These are phyloP conservation scores for Candida rishiriensis DNA, from an alignment of 805 yeast genomes.

Conservation along the genomic window DNA sequence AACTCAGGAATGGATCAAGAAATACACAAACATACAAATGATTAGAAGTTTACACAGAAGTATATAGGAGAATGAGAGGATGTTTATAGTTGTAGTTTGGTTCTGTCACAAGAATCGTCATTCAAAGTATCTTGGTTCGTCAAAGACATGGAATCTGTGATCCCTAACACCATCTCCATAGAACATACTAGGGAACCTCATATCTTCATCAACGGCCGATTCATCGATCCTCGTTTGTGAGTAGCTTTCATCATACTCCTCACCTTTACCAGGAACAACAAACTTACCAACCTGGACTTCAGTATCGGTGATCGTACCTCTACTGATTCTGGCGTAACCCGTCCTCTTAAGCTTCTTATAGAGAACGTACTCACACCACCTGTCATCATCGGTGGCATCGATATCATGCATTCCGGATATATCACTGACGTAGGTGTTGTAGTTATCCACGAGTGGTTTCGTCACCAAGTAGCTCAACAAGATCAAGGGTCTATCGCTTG, in stretches of 20 bases:
- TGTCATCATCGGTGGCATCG: slow-evolving; percentile 89
- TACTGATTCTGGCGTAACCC: slow-evolving; percentile 90
- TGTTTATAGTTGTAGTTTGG: background rate
- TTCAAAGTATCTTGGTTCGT: slow-evolving; percentile 80
- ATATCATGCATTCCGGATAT: slow-evolving; percentile 87
- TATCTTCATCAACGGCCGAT: slow-evolving; percentile 49
- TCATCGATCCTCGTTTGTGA: slow-evolving; percentile 48
- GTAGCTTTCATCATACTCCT: slow-evolving; percentile 20
- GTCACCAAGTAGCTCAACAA: slow-evolving; percentile 89
- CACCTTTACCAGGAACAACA: slow-evolving; percentile 40
- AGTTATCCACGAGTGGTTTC: slow-evolving; percentile 81
- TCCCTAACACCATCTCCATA: slow-evolving; percentile 91
- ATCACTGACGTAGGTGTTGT: slow-evolving; percentile 84
- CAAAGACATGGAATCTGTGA: slow-evolving; percentile 91
- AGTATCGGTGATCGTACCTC: slow-evolving; percentile 94
- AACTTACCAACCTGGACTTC: slow-evolving; percentile 95
- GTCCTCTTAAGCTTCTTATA: slow-evolving; percentile 82
- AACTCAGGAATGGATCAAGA: too few relatives aligned
- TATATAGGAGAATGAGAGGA: background rate
- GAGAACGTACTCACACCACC: slow-evolving; percentile 97
- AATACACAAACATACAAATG: too few relatives aligned
- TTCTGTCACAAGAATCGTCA: slow-evolving; percentile 4
- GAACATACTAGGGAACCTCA: slow-evolving; percentile 74
- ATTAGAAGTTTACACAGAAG: too few relatives aligned
- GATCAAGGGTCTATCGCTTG: slow-evolving; percentile 76